Percentiles rank a stretch among this genome's conserved stretches.
Conservation (phyloP, 176 grass and related monocot genomes). For the Oryza meyeriana region DNA sequence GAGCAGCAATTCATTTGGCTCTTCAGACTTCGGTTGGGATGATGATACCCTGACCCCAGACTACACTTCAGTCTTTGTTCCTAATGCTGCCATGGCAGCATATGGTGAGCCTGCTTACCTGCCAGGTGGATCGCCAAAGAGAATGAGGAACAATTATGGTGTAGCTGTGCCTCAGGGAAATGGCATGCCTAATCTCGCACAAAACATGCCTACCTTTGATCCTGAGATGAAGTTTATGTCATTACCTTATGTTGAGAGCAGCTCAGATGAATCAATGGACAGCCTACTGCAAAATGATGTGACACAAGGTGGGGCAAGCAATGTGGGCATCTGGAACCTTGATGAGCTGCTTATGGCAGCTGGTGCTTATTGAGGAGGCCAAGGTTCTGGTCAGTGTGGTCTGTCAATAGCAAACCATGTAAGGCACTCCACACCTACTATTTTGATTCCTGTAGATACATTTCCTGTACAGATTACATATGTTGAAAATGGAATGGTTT, state of each 20-base stretch:
- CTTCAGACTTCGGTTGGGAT: conserved; percentile 49
- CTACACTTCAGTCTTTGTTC: conserved; percentile 43
- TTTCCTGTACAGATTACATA: not conserved
- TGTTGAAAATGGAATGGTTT: not conserved
- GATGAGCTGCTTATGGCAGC: conserved; percentile 63
- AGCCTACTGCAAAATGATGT: conserved; percentile 34
- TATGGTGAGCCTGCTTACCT: conserved; percentile 30
- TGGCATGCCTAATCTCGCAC: conserved; percentile 13
- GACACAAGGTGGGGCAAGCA: conserved; percentile 26
- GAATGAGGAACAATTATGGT: conserved; percentile 50
- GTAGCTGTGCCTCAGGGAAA: conserved; percentile 45
- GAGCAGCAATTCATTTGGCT: conserved; percentile 54
- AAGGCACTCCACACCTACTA: not conserved
- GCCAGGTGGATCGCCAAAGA: conserved; percentile 39
- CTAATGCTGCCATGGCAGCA: conserved; percentile 10
- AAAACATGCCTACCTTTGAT: conserved; percentile 38
- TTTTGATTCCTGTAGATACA: not conserved
- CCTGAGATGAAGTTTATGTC: conserved; percentile 52
- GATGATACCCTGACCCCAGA: conserved; percentile 46
- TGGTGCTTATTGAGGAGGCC: conserved; percentile 41
- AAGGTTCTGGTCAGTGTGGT: not conserved
- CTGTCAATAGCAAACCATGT: conserved; percentile 3
- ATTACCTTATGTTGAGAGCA: conserved; percentile 39
- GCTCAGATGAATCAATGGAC: conserved; percentile 52
- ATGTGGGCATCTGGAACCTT: conserved; percentile 48